Evolutionary conservation across 1,284 basidiomycete species (phyloP), one percentile per base, ranked within the genome.

Genomic region (Melampsora larici-populina): DNA sequence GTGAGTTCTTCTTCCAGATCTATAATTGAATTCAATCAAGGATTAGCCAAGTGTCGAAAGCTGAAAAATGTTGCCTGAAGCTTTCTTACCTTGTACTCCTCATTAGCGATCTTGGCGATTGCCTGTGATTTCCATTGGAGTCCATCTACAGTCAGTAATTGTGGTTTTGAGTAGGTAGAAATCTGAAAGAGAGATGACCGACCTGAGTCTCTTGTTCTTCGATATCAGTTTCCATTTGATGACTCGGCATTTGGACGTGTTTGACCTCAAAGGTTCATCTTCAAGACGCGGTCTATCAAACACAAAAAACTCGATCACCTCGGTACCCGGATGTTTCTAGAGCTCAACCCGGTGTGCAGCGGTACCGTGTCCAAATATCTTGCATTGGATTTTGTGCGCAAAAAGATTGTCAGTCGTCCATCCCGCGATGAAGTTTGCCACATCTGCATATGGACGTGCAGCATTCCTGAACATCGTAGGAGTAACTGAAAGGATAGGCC

Each of bases 1-100:
- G 84, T 70, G 84, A 84, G 75, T 97, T 96, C 87, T 96, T 97
- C 89, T 97, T 97, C 92, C 92, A 82, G 66, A 81, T 82, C 79
- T 80, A 65, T 62, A n/a, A 7, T 67, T 40, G 55, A 67, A 21
- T 36, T 92, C 81, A 62, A 63, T 48, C 13, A 15, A 48, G 13
- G 58, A 51, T 48, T 33, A 67, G n/a, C 31, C n/a, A 31, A 29
- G 17, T 58, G 31, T 51, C 58, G 40, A 65, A 62, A 43, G 29
- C 7, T 43, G 55, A n/a, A 11, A 58, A 18, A 17, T 9, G 49
- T 7, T 17, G 68, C 24, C 60, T 21, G 15, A 21, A 24, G 11
- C 17, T 26, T 79, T 84, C 85, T 84, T 58, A 86, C 85, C 83
- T 87, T 87, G 84, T 87, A 87, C 81, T 87, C 86, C 85, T 87